Evolutionary conservation across 2,329 filamentous ascomycete genomes (phyloP).

Genomic region (Talaromyces piceae): DNA sequence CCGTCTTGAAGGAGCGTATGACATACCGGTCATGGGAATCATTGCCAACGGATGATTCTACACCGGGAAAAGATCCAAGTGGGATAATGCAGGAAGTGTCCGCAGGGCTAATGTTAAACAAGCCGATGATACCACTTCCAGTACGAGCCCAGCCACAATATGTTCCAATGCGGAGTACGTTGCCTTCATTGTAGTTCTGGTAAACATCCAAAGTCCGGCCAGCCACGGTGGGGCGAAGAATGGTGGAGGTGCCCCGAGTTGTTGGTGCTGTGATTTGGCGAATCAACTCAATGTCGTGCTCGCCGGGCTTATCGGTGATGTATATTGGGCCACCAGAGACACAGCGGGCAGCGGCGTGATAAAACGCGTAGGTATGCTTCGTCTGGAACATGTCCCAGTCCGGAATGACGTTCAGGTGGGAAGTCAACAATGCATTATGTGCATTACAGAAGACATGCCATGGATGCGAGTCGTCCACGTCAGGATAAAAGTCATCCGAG

Average conservation of each 20-base stretch:
- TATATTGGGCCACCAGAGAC: constrained; percentile 89
- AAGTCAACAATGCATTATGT: constrained; percentile 74
- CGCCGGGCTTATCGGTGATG: constrained; percentile 81
- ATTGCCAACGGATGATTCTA: constrained; percentile 29
- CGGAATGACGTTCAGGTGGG: constrained; percentile 77
- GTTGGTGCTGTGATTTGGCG: constrained; percentile 73
- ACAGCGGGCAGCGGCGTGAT: constrained; percentile 85
- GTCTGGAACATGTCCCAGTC: constrained; percentile 77
- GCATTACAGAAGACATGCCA: constrained; percentile 97
- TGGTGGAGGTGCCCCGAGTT: constrained; percentile 63
- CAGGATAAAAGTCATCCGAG: constrained; percentile 84
- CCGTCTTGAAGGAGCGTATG: constrained; percentile 63
- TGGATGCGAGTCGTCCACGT: constrained; percentile 69
- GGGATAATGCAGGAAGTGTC: constrained; percentile 62
- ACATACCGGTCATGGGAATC: constrained; percentile 51
- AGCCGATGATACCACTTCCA: constrained; percentile 68
- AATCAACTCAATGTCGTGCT: constrained; percentile 70
- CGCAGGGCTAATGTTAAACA: constrained; percentile 71
- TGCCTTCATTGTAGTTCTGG: constrained; percentile 63
- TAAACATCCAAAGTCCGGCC: constrained; percentile 70
- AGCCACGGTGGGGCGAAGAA: constrained; percentile 68
- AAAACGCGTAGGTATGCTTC: constrained; percentile 61
- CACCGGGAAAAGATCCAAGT: constrained; percentile 66
- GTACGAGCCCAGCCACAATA: constrained; percentile 63
- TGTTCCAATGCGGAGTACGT: constrained; percentile 68